Evolutionary conservation across 169 alveolate genomes (phyloP), one percentile per base, ranked within the genome.

Genomic region (Eimeria zaria): DNA sequence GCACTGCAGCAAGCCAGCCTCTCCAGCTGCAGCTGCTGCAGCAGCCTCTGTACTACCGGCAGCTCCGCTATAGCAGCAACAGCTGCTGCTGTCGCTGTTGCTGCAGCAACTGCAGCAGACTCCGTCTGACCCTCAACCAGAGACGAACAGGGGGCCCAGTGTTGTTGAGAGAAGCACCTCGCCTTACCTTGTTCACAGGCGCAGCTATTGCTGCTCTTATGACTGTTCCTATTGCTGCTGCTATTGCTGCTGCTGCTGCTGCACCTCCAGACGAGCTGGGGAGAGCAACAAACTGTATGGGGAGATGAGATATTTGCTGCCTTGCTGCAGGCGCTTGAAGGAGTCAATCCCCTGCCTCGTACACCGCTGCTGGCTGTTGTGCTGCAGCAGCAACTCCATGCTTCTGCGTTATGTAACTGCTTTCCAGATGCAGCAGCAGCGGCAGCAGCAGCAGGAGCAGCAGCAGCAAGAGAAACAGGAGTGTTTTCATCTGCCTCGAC

Each of bases 301-400:
- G 90, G 90, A 30, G 90, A 81, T 51, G 71, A 46, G 27, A n/a
- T 8, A 24, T 74, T 41, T 44, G 85, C 62, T 22, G 62, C 62
- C 44, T 74, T 74, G 85, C 39, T 74, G 85, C 85, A 44, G 22
- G 85, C 85, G 44, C 85, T 74, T 5, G 3, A 36, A 3, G 85
- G 85, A 7, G 85, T 74, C 41, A 62, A 74, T 2, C 62, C 22
- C 8, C 85, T 74, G 36, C 85, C 85, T 74, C 85, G 41, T 20
- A 24, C 62, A 3, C 85, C 64, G 71, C 90, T 81, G 67, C 90
- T 81, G 64, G 90, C 71, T 33, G 90, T 53, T 81, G 90, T 81
- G 90, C 90, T 81, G 90, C 90, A 81, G 71, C 90, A 51, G 67
- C 90, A 81, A 53, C 90, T 53, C 90, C 90, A 81, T n/a, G 69